A percentile compares a stretch with the other conserved stretches of the same genome.
These are phyloP conservation scores for Pseudonectria buxi DNA, from an alignment of 2,329 filamentous ascomycete species.

Conservation along the genomic window DNA sequence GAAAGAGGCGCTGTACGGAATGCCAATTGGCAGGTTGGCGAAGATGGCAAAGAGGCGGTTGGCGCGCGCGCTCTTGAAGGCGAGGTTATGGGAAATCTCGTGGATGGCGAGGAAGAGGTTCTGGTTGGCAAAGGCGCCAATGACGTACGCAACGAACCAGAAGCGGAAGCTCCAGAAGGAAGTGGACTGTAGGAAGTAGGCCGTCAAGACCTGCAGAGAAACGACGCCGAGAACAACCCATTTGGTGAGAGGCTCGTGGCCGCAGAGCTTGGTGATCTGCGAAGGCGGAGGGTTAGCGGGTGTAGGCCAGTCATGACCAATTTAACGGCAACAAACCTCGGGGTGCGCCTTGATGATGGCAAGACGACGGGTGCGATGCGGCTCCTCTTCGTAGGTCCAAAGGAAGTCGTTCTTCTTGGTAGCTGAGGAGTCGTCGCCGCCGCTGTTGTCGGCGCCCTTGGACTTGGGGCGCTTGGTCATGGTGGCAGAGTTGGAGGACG, in stretches of 20 bases:
- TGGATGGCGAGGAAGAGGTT: constrained; percentile 98
- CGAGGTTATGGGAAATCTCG: constrained; percentile 96
- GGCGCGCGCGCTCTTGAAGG: constrained; percentile 71
- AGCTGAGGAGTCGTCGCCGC: constrained; percentile 10
- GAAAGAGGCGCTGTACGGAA: constrained; percentile 95
- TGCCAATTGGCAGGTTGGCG: constrained; percentile 90
- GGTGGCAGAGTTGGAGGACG: constrained; percentile 26
- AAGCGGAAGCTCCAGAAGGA: constrained; percentile 78
- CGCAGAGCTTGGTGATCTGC: constrained; percentile 93
- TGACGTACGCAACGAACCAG: constrained; percentile 78
- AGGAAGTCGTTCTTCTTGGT: constrained; percentile 58
- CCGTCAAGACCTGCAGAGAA: constrained; percentile 68
- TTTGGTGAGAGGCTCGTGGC: constrained; percentile 91
- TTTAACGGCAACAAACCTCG: constrained; percentile 52
- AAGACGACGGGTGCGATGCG: constrained; percentile 80
- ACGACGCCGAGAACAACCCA: constrained; percentile 84
- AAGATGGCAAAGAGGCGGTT: constrained; percentile 88
- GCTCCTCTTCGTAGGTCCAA: constrained; percentile 99
- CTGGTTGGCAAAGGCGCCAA: constrained; percentile 95
- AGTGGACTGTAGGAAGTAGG: constrained; percentile 68
- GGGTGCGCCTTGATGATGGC: constrained; percentile 98
- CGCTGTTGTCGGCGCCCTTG: constrained; percentile 15
- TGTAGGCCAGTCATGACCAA: constrained; percentile 1
- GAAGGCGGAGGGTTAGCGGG: constrained; percentile 5
- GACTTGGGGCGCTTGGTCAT: constrained; percentile 26